These are phyloP conservation scores for Rhynchosporium graminicola DNA, from an alignment of 2,329 filamentous ascomycete genomes.

Conservation along the genomic window DNA sequence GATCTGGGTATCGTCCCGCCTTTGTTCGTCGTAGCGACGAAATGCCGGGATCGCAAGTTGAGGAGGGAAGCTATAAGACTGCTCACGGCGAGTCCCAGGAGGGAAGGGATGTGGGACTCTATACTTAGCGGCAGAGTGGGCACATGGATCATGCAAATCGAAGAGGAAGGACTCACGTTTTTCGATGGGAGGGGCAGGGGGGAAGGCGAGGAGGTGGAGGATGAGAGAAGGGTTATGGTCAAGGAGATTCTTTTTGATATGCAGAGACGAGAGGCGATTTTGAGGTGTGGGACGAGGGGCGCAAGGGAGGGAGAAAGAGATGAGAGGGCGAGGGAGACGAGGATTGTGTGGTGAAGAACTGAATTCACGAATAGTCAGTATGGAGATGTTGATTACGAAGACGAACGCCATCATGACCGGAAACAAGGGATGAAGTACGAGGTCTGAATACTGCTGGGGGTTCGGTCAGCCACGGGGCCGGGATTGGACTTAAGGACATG, in stretches of 20 bases:
- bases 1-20: slow-evolving; percentile 39
- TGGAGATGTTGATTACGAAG: not conserved
- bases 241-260: slow-evolving; percentile 40
- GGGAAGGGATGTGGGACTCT: slow-evolving; percentile 41
- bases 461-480: not conserved
- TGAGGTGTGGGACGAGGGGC: slow-evolving; percentile 38
- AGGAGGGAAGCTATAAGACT: slow-evolving; percentile 35
- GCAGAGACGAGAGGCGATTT: slow-evolving; percentile 34
- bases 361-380: not conserved
- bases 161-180: slow-evolving; percentile 31
- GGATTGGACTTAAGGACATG: not conserved
- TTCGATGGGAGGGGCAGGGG: slow-evolving; percentile 59
- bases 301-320: slow-evolving; percentile 32
- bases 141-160: slow-evolving; percentile 43
- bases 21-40: slow-evolving; percentile 38
- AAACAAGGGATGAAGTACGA: not conserved
- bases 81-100: slow-evolving; percentile 31
- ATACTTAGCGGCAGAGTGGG: slow-evolving; percentile 31
- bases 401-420: not conserved
- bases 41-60: slow-evolving; percentile 35
- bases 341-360: slow-evolving; percentile 20
- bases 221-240: slow-evolving; percentile 38
- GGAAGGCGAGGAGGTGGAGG: slow-evolving; percentile 35
- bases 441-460: not conserved
- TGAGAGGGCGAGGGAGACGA: slow-evolving; percentile 26